Evolutionary conservation across 2,329 filamentous ascomycete genomes (phyloP).

Genomic region (Elsinoe arachidis): DNA sequence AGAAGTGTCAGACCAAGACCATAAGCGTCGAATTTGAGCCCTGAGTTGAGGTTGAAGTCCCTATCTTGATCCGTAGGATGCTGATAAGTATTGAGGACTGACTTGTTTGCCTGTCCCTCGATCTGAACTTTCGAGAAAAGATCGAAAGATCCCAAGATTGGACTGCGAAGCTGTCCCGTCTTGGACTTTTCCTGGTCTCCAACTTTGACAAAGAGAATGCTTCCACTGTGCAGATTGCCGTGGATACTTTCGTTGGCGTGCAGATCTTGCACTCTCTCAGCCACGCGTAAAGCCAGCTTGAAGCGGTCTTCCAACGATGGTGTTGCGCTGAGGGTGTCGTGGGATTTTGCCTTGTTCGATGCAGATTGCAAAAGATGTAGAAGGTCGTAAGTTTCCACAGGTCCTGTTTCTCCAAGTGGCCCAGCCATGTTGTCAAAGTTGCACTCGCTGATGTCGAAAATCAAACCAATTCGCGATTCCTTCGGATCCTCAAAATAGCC

Average conservation of each 20-base stretch:
- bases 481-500: constrained; percentile 68
- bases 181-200: constrained; percentile 35
- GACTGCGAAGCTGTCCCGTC: constrained; percentile 52
- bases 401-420: constrained; percentile 17
- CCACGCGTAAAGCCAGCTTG: constrained; percentile 62
- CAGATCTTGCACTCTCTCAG: constrained; percentile 64
- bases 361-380: constrained; percentile 40
- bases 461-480: constrained; percentile 59
- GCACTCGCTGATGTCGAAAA: constrained; percentile 61
- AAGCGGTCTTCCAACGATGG: constrained; percentile 69
- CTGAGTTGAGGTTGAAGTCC: constrained; percentile 43
- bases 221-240: constrained; percentile 59
- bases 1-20: constrained; percentile 64
- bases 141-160: constrained; percentile 66
- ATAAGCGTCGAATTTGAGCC: constrained; percentile 53
- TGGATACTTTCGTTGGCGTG: constrained; percentile 62
- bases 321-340: constrained; percentile 35
- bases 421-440: constrained; percentile 30
- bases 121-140: constrained; percentile 54
- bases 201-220: constrained; percentile 56
- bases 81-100: constrained; percentile 17
- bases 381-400: constrained; percentile 36
- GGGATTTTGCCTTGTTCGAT: constrained; percentile 34
- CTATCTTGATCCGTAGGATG: constrained; percentile 25
- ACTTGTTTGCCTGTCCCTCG: constrained; percentile 47